A percentile compares a stretch with the other conserved stretches of the same genome.
Evolutionary conservation across 495 filamentous ascomycete species (phyloP).

Genomic region (Podospora didyma): DNA sequence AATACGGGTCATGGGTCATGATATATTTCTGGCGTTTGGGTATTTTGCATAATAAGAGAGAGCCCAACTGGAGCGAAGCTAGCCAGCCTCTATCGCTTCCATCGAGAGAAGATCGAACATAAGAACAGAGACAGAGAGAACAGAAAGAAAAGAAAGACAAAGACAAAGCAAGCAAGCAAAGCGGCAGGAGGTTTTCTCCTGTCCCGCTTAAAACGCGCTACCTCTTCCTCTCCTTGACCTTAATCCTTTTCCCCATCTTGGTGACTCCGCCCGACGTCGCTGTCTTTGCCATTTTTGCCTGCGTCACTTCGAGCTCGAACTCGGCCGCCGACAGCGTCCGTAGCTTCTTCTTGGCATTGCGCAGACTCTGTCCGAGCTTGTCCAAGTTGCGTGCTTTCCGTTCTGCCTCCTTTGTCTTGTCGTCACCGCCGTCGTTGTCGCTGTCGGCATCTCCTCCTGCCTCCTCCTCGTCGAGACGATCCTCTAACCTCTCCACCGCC

Average conservation of each 20-base stretch:
- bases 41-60: conserved; percentile 4
- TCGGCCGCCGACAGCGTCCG: conserved; percentile 68
- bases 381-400: conserved; percentile 44
- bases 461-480: conserved; percentile 4
- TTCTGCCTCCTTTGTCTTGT: conserved; percentile 44
- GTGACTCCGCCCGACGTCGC: conserved; percentile 69
- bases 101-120: conserved; percentile 12
- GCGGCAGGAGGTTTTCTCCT: background rate
- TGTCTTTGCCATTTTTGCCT: conserved; percentile 64
- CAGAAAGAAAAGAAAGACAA: conserved; percentile 6
- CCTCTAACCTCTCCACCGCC: conserved; percentile 18
- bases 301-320: conserved; percentile 66
- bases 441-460: conserved; percentile 4
- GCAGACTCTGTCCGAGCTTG: conserved; percentile 48
- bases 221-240: conserved; percentile 76
- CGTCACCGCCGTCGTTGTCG: conserved; percentile 42
- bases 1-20: no score
- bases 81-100: conserved; percentile 12
- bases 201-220: conserved; percentile 34
- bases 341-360: conserved; percentile 63
- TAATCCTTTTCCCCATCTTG: conserved; percentile 78
- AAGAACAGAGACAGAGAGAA: conserved; percentile 4
- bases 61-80: conserved; percentile 9
- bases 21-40: conserved; percentile 13
- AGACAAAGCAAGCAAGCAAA: background rate